Evolutionary conservation across 2,329 filamentous ascomycete genomes (phyloP), one percentile per base, ranked within the genome.

Genomic region (Arthrobotrys sinensis): DNA sequence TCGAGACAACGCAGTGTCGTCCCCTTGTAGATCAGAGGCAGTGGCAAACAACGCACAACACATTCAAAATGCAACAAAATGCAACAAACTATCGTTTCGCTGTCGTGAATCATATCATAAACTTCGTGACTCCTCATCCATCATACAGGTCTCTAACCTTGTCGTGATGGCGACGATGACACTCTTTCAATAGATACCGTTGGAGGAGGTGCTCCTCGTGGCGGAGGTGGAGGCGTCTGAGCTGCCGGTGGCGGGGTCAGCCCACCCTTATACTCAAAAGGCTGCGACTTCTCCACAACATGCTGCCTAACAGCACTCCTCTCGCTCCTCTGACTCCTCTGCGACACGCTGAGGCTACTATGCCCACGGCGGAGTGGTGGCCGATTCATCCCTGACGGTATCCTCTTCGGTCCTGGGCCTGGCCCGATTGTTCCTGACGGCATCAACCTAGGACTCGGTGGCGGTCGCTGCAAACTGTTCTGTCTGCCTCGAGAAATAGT

Each of bases 201-300:
- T 19, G 66, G 73, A 34, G 36, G 28, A 6, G 50, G 36, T 28
- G 57, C 57, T 40, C 45, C 45, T 34, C 65, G 10, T 50, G 24
- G 55, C 0, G 32, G 24, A 32, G 46, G 36, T 19, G 36, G 40
- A 4, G 50, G 50, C 3, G 32, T 43, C 38, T 43, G 55, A 28
- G 36, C 24, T 10, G 36, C 55, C 11, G 55, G 36, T 16, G 55
- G 55, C 16, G 55, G 55, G 10, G 55, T 12, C 19, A 60, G 16
- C 6, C 12, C 34, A 21, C 52, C 53, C 0, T 28, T 38, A 63
- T 60, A 71, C 50, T 67, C 45, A 21, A 71, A 60, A 8, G 75
- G 68, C 63, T 64, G 34, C 3, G 67, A 72, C 67, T 78, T 78
- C 62, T 71, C 67, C 16, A 63, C 53, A 8, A 38, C 8, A 66